Conservation (phyloP, 176 grass and related monocot species). For the Eragrostis curvula region DNA sequence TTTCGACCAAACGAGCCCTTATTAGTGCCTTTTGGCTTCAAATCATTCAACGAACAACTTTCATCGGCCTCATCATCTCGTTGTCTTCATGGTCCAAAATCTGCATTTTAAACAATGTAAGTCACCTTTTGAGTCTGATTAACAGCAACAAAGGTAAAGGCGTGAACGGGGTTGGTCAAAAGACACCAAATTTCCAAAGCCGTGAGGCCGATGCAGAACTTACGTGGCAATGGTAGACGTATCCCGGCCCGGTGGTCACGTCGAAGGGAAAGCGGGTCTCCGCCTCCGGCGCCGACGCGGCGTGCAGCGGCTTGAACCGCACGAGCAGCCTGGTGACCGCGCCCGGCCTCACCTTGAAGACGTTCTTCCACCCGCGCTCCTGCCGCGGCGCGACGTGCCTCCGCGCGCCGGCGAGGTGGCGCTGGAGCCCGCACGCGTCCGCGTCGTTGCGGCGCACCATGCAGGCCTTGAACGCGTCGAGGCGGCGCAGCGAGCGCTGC, state of each 20-base stretch:
- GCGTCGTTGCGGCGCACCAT: conserved; percentile 73
- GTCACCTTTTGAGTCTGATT: not conserved
- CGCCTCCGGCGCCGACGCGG: not conserved
- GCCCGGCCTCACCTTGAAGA: conserved; percentile 74
- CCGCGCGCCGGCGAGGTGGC: conserved; percentile 38
- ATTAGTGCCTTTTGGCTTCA: not conserved
- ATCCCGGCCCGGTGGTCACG: conserved; percentile 69
- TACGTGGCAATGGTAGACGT: conserved; percentile 97
- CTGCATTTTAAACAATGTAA: conserved; percentile 28
- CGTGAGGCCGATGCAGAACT: conserved; percentile 3
- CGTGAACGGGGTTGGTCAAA: not conserved
- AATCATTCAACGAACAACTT: conserved; percentile 52
- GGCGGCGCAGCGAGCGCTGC: conserved; percentile 50
- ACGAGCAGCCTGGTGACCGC: conserved; percentile 65
- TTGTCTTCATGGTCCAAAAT: conserved; percentile 97
- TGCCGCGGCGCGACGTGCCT: conserved; percentile 39
- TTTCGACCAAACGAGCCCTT: not conserved
- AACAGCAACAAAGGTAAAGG: not conserved
- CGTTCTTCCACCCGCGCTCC: conserved; percentile 94
- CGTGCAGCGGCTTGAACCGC: conserved; percentile 64
- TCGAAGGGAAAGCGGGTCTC: conserved; percentile 63
- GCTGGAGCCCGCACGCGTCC: conserved; percentile 33
- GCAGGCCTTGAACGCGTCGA: conserved; percentile 65
- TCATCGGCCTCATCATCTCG: conserved; percentile 93
- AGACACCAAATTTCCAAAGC: not conserved